phyloP scores from a whole-genome alignment of 2,329 filamentous ascomycete species.

The Ceratocystis colombiana region DNA sequence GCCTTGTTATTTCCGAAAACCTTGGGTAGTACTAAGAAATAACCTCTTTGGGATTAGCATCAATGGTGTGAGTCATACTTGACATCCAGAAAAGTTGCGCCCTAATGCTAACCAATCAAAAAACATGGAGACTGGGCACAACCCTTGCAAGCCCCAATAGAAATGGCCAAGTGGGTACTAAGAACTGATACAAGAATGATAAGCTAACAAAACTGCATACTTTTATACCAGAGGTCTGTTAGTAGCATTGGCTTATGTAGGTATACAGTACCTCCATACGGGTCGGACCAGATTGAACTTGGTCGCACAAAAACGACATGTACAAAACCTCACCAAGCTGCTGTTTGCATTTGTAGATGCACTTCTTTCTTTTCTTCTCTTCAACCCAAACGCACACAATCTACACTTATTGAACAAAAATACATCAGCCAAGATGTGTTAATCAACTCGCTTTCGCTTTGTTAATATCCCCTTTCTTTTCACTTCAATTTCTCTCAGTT shows the following conservation, averaged over 20 bases:
- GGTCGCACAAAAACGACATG: neutral
- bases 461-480: conserved; percentile 4
- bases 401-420: conserved; percentile 13
- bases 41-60: conserved; percentile 10
- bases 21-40: neutral
- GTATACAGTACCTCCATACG: neutral
- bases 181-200: neutral
- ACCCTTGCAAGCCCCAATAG: neutral
- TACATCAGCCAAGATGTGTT: conserved; percentile 47
- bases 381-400: conserved; percentile 10
- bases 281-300: neutral
- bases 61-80: conserved; percentile 18
- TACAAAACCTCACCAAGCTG: neutral
- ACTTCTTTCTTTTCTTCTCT: neutral
- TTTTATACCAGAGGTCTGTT: neutral
- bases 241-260: neutral
- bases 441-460: conserved; percentile 37
- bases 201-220: neutral
- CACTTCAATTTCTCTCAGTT: conserved; percentile 27
- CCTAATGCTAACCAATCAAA: neutral
- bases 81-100: conserved; percentile 8
- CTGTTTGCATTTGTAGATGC: neutral
- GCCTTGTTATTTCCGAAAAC: neutral
- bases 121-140: neutral
- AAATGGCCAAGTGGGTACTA: neutral